phyloP scores from a whole-genome alignment of 2,329 filamentous ascomycete species.

The Curvularia sp. region DNA sequence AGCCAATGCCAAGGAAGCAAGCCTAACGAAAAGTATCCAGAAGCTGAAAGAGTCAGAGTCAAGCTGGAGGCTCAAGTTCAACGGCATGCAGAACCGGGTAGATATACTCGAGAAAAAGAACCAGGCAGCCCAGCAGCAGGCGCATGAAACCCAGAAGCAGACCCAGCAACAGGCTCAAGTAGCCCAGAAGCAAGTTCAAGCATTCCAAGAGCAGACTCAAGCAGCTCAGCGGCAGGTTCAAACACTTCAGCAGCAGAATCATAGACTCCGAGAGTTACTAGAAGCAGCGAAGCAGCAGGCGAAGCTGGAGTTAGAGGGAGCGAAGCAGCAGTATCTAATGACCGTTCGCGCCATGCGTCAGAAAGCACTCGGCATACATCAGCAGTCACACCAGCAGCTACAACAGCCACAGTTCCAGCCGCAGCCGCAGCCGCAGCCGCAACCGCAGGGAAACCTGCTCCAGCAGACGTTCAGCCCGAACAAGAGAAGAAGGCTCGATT shows the following conservation, averaged over 20 bases:
- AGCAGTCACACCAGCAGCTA: not conserved
- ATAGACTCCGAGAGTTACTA: too few species aligned
- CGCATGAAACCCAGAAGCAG: too few species aligned
- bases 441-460: not conserved
- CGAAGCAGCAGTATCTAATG: not conserved
- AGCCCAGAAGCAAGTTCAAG: too few species aligned
- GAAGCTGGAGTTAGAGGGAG: not conserved
- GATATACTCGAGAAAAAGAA: not conserved
- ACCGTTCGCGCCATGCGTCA: not conserved
- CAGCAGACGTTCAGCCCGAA: not conserved
- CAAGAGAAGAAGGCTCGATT: conserved; percentile 6
- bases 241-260: too few species aligned
- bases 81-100: too few species aligned
- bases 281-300: not conserved
- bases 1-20: not conserved
- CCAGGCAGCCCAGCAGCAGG: too few species aligned
- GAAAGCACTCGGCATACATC: not conserved
- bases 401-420: not conserved
- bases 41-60: not conserved
- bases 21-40: not conserved
- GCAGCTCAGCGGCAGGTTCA: too few species aligned
- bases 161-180: too few species aligned
- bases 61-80: not conserved
- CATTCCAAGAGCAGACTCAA: too few species aligned
- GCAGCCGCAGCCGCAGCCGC: not conserved